phyloP scores from a whole-genome alignment of 1,284 basidiomycete genomes.

The Laetiporus sulphureus region DNA sequence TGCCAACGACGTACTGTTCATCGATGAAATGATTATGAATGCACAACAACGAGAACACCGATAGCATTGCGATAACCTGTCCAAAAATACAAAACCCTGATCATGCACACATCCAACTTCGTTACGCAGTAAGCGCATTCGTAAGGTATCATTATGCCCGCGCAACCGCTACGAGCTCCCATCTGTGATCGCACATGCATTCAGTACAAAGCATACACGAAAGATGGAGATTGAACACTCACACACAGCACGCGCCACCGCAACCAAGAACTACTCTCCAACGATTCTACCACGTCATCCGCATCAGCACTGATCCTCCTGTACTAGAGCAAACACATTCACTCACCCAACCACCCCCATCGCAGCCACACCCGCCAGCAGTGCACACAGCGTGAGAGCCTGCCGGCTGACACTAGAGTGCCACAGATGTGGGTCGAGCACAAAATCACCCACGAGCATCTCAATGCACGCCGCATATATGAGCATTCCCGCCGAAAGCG shows the following conservation, averaged over 20 bases:
- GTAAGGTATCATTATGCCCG: too few species aligned
- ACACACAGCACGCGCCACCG: not conserved
- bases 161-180: too few species aligned
- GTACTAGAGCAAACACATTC: not conserved
- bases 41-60: too few species aligned
- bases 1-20: too few species aligned
- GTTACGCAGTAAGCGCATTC: too few species aligned
- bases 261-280: slow-evolving; percentile 1
- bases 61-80: too few species aligned
- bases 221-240: not conserved
- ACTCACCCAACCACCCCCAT: slow-evolving; percentile 47
- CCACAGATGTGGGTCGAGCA: slow-evolving; percentile 50
- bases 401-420: slow-evolving; percentile 37
- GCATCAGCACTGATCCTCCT: not conserved
- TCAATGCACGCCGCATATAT: slow-evolving; percentile 74
- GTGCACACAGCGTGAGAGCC: slow-evolving; percentile 45
- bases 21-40: too few species aligned
- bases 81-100: too few species aligned
- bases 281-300: not conserved
- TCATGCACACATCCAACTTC: too few species aligned
- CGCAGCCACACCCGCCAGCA: slow-evolving; percentile 45
- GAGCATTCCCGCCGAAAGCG: slow-evolving; percentile 72
- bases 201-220: too few species aligned
- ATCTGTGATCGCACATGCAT: too few species aligned
- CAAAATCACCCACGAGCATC: slow-evolving; percentile 76